Evolutionary conservation across 495 filamentous ascomycete genomes (phyloP), one percentile per base, ranked within the genome.

Genomic region (Pyrenula massariospora): DNA sequence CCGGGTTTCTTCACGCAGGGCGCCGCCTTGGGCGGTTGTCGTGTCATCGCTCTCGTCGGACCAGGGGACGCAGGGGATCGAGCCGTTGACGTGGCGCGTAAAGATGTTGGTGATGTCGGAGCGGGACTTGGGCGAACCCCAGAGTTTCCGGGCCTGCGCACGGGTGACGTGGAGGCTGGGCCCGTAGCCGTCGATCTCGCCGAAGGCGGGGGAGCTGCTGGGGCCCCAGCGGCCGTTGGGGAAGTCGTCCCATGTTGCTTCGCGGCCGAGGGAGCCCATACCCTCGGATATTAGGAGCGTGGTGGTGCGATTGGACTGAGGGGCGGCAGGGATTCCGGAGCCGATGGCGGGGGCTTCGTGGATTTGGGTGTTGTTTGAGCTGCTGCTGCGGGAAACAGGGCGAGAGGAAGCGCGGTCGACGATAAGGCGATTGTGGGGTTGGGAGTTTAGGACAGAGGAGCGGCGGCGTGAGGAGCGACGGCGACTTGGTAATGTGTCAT

Each of bases 221-320:
- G 96, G 92, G 65, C 93, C 93, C 84, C 92, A 98, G 50, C 93
- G 83, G 23, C 93, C 94, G 76, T 98, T 98, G 54, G 94, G 93
- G 73, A 85, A 98, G 71, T 98, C 93, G 66, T 98, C 93, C 93
- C 93, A 98, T 3, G 93, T 97, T 22, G 94, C 94, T 73, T 96
- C 94, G 58, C 94, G 78, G 25, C 92, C 93, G 12, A 96, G 77
- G n/a, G 87, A 75, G 47, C 91, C 91, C 60, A 92, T 83, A 2
- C 91, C 91, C 74, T 96, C 90, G 0, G 91, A 94, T 54, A 96
- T 96, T 20, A 89, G 88, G 19, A 96, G 80, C 2, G 90, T 92
- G 62, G 88, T 91, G 51, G 85, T 85, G 48, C 86, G 79, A 24
- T 78, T 81, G 63, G 71, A 69, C 12, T 67, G 67, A 47, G 64